Conservation (phyloP, 164 flowering plant species). For the Piper longum region DNA sequence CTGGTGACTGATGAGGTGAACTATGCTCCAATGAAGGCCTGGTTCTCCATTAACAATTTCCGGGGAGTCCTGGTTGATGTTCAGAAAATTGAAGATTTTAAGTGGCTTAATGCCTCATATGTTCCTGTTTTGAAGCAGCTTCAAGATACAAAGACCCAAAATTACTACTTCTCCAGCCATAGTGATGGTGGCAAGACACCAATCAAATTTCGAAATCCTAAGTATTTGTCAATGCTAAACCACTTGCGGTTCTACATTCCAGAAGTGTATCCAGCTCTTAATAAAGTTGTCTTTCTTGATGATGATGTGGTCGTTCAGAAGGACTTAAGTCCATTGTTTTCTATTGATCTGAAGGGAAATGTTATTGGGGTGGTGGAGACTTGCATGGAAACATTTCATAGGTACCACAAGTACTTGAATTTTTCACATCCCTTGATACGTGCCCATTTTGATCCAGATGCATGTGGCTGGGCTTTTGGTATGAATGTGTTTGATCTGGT, state of each 20-base stretch:
- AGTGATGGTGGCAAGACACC: constrained; percentile 40
- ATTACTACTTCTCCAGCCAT: constrained; percentile 63
- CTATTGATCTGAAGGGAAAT: constrained; percentile 59
- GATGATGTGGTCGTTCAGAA: constrained; percentile 89
- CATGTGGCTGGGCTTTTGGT: constrained; percentile 93
- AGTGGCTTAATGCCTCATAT: constrained; percentile 85
- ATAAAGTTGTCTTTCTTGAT: constrained; percentile 68
- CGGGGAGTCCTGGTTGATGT: constrained; percentile 62
- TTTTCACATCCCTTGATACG: constrained; percentile 70
- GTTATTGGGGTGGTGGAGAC: constrained; percentile 92
- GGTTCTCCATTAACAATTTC: constrained; percentile 60
- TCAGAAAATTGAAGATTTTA: constrained; percentile 66
- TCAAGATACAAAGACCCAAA: constrained; percentile 64
- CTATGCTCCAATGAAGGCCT: constrained; percentile 74
- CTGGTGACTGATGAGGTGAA: constrained; percentile 76
- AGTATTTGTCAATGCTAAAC: constrained; percentile 80
- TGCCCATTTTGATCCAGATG: constrained; percentile 72
- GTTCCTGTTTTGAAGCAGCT: constrained; percentile 84
- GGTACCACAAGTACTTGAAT: constrained; percentile 76
- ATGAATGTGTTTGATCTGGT: constrained; percentile 84
- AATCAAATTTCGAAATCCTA: constrained; percentile 77
- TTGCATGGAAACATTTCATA: constrained; percentile 84
- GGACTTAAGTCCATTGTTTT: constrained; percentile 50
- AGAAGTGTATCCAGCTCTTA: constrained; percentile 59
- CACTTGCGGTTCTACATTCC: constrained; percentile 84